Evolutionary conservation across 2,329 filamentous ascomycete species (phyloP).

Genomic region (Pyrenophora tritici-repentis): DNA sequence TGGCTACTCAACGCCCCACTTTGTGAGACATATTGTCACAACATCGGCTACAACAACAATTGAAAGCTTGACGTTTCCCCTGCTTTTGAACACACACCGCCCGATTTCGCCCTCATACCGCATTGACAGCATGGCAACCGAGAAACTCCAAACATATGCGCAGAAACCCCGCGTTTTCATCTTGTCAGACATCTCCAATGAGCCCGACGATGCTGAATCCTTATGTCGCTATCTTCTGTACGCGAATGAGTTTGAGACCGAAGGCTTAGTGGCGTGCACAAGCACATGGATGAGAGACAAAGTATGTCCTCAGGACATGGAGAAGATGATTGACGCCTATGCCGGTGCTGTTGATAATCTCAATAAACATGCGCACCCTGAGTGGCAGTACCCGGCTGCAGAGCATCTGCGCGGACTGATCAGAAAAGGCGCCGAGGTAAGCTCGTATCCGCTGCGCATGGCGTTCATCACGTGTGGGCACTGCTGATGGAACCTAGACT

Average conservation of each 20-base stretch:
- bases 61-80: background rate
- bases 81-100: too few species aligned
- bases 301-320: conserved; percentile 43
- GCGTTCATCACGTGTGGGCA: background rate
- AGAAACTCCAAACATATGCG: conserved; percentile 33
- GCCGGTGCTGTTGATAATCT: conserved; percentile 51
- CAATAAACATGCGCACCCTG: conserved; percentile 53
- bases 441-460: background rate
- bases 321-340: conserved; percentile 45
- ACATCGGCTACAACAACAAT: conserved; percentile 27
- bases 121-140: conserved; percentile 29
- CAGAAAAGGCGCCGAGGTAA: conserved; percentile 40
- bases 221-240: conserved; percentile 47
- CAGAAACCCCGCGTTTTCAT: conserved; percentile 49
- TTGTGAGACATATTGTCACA: conserved; percentile 20
- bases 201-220: conserved; percentile 48
- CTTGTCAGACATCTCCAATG: conserved; percentile 48
- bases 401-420: conserved; percentile 32
- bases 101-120: background rate
- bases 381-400: conserved; percentile 38
- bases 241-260: conserved; percentile 47
- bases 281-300: conserved; percentile 49
- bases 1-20: conserved; percentile 20
- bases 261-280: conserved; percentile 48
- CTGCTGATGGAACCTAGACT: conserved; percentile 27